Evolutionary conservation across 2,329 filamentous ascomycete species (phyloP).

Genomic region (Ophiostoma ulmi): DNA sequence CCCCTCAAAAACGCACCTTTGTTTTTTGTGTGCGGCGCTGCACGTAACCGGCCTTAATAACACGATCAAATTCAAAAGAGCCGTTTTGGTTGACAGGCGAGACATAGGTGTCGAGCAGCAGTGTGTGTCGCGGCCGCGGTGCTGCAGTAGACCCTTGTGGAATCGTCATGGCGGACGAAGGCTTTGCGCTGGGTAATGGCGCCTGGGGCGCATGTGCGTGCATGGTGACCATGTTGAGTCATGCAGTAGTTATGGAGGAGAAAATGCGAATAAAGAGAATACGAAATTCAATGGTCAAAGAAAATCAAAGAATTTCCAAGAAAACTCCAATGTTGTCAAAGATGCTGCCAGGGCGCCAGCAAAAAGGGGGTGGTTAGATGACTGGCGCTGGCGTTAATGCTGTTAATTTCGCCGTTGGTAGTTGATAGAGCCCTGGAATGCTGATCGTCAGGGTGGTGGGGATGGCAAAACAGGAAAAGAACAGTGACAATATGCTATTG

Average conservation of each 20-base stretch:
- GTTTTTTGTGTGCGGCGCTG: constrained; percentile 89
- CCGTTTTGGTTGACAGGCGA: constrained; percentile 92
- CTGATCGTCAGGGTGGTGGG: constrained; percentile 16
- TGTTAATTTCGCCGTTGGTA: constrained; percentile 3
- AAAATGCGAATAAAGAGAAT: neutral
- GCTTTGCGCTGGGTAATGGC: constrained; percentile 26
- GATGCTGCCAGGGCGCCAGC: neutral
- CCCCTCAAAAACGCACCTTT: constrained; percentile 54
- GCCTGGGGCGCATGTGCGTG: constrained; percentile 30
- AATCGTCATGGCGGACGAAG: constrained; percentile 12
- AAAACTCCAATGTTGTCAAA: neutral
- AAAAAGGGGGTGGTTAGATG: neutral
- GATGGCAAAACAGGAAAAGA: constrained; percentile 6
- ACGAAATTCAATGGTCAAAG: neutral
- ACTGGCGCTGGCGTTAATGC: neutral
- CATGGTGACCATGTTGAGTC: constrained; percentile 29
- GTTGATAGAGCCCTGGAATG: constrained; percentile 17
- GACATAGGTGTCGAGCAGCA: constrained; percentile 56
- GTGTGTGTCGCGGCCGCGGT: constrained; percentile 39
- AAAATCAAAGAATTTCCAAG: no score
- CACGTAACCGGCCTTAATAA: constrained; percentile 82
- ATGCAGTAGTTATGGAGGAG: neutral
- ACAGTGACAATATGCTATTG: neutral
- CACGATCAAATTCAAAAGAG: constrained; percentile 90
- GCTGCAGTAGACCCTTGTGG: constrained; percentile 28